Conservation (phyloP, 208 protist genomes). For the Zelonia costaricensis region DNA sequence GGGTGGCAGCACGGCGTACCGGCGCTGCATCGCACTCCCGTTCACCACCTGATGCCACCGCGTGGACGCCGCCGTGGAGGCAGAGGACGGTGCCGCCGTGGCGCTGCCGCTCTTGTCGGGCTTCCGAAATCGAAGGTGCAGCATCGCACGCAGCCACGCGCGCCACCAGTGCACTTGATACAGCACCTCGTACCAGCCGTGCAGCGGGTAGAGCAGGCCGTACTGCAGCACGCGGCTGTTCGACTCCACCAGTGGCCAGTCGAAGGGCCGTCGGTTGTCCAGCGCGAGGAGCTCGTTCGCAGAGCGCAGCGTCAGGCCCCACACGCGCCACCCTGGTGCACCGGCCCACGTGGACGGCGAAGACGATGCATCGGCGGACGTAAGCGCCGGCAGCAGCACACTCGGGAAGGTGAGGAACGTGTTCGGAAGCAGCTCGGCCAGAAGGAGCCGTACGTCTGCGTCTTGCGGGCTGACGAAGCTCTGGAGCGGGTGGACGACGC, state of each 20-base stretch:
- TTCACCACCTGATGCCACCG: conserved; percentile 12
- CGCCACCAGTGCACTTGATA: conserved; percentile 39
- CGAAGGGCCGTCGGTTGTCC: conserved; percentile 39
- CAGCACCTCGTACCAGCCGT: conserved; percentile 70
- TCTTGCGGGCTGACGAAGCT: conserved; percentile 45
- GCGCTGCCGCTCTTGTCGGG: background rate
- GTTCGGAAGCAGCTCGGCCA: conserved; percentile 54
- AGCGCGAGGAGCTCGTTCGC: conserved; percentile 63
- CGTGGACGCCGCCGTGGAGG: background rate
- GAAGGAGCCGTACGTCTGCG: conserved; percentile 44
- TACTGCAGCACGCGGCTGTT: conserved; percentile 57
- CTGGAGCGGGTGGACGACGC: conserved; percentile 51
- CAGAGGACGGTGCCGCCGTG: background rate
- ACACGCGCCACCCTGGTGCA: conserved; percentile 49
- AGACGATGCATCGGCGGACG: background rate
- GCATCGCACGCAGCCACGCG: conserved; percentile 20
- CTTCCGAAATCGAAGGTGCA: no score
- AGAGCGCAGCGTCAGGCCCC: conserved; percentile 67
- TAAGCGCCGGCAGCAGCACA: conserved; percentile 33
- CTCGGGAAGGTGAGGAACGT: conserved; percentile 57
- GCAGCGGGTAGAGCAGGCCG: conserved; percentile 52
- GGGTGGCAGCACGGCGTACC: conserved; percentile 36
- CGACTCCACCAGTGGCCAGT: conserved; percentile 69
- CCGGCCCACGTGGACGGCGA: background rate
- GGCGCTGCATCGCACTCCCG: conserved; percentile 27